Conservation (phyloP, 345 rosid species). For the Salix brachista region DNA sequence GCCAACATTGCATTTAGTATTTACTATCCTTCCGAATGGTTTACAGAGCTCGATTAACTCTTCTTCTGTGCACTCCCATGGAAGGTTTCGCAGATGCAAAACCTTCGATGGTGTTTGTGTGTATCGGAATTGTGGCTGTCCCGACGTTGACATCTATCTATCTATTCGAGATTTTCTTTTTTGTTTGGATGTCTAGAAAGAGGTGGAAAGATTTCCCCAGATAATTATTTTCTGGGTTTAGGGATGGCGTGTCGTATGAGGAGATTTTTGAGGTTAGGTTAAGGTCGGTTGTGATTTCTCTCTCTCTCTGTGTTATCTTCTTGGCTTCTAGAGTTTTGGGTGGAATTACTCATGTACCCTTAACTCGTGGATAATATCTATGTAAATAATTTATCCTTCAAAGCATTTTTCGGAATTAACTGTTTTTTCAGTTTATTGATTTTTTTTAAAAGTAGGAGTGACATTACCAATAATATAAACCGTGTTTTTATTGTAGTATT, state of each 20-base stretch:
- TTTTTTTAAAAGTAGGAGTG: too few relatives aligned
- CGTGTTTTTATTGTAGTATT: too few relatives aligned
- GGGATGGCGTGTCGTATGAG: neutral
- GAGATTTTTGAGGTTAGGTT: neutral
- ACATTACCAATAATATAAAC: too few relatives aligned
- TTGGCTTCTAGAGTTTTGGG: neutral
- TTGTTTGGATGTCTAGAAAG: slow-evolving; percentile 24
- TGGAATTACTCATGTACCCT: neutral
- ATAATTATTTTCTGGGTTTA: slow-evolving; percentile 1
- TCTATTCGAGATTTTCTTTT: neutral
- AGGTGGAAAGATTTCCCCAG: slow-evolving; percentile 14
- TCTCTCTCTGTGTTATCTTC: neutral
- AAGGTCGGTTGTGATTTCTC: neutral
- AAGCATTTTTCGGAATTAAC: too few relatives aligned
- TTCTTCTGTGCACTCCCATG: slow-evolving; percentile 90
- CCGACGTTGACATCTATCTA: slow-evolving; percentile 57
- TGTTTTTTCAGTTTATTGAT: too few relatives aligned
- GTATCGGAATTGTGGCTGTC: slow-evolving; percentile 84
- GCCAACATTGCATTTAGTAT: slow-evolving; percentile 90
- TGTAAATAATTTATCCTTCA: too few relatives aligned
- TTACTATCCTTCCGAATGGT: slow-evolving; percentile 91
- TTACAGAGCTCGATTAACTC: slow-evolving; percentile 90
- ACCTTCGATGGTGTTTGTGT: slow-evolving; percentile 97
- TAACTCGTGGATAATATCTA: too few relatives aligned
- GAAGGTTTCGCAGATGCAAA: slow-evolving; percentile 84